Base-by-base conservation (phyloP, 2,329 filamentous ascomycete species). In the Plectosphaerella cucumerina region DNA sequence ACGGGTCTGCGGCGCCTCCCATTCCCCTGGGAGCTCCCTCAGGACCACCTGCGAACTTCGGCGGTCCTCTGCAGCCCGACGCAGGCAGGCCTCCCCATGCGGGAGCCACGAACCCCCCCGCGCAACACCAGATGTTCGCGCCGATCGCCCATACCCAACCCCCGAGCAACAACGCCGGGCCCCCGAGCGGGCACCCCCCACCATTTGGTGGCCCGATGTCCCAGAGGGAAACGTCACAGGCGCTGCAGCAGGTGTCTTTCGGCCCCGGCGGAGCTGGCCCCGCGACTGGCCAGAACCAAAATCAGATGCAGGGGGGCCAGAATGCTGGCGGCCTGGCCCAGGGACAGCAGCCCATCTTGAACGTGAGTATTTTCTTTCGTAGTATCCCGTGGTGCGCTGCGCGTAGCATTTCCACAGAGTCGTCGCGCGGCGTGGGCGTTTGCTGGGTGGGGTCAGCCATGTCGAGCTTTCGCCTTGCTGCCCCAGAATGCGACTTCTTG, bases 321-420 rank as follows among this genome's bases (percentile, higher is more conserved):
- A 62, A 65, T 47, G 55, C 82, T 35, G 76, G 80, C 54, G 79
- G 78, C 15, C 77, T 90, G 64, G 80, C 84, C 12, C 88, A 91
- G 68, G 87, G 87, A 35, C 89, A 93, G 67, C 89, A 94, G 65
- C 90, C 90, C 5, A 95, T 95, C 59, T 71, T 95, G 49, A 89
- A 89, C 66, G 81, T 84, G 69, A 72, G 80, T 70, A 57, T 48
- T 39, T 20, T 42, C 49, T 31, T 31, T 31, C 12, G 26, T 31
- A 31, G 26, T 31, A 11, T 31, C 12, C 12, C 26, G 26, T 31
- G 9, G 26, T 31, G 26, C 26, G 9, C 12, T 31, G 26, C 26
- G 8, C 12, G 26, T 31, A 31, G 26, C 26, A 31, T 31, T 4
- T 9, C 6, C 8, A 10, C 26, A 2, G 26, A 9, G 23, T 26